Evolutionary conservation across 352 stramenopile genomes (phyloP).

Genomic region (Pythium folliculosum): DNA sequence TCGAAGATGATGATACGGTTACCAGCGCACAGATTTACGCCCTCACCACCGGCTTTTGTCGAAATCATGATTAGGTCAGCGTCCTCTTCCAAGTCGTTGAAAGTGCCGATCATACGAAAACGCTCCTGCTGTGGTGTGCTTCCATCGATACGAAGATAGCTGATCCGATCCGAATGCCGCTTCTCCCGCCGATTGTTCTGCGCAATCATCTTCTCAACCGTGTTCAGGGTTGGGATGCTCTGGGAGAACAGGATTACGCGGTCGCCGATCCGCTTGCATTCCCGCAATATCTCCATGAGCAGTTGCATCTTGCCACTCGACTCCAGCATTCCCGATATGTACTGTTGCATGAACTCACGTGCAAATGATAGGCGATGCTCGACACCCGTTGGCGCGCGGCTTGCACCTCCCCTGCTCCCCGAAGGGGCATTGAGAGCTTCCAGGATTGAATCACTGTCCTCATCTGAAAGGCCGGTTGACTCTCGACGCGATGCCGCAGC

Average conservation of each 20-base stretch:
- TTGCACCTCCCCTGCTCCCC: background rate
- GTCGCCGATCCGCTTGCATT: constrained; percentile 72
- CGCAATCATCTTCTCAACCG: constrained; percentile 71
- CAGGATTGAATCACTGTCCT: constrained; percentile 46
- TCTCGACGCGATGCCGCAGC: background rate
- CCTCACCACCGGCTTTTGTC: constrained; percentile 85
- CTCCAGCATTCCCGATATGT: constrained; percentile 54
- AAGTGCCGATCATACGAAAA: constrained; percentile 78
- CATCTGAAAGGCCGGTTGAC: constrained; percentile 29
- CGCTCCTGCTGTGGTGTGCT: constrained; percentile 77
- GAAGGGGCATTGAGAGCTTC: constrained; percentile 34
- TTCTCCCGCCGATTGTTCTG: constrained; percentile 60
- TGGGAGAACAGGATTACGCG: constrained; percentile 91
- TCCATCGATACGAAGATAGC: constrained; percentile 81
- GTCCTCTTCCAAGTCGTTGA: constrained; percentile 83
- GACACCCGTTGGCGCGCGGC: background rate
- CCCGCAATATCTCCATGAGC: constrained; percentile 74
- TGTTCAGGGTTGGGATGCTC: constrained; percentile 85
- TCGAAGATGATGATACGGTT: constrained; percentile 93
- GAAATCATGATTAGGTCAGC: constrained; percentile 88
- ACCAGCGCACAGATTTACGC: constrained; percentile 87
- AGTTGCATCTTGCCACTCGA: constrained; percentile 89
- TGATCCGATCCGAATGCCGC: constrained; percentile 46
- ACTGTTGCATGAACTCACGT: constrained; percentile 56
- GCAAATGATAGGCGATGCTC: constrained; percentile 78